These are phyloP conservation scores for Maudiozyma serrabonitensis DNA, from an alignment of 805 yeast species.

Conservation along the genomic window DNA sequence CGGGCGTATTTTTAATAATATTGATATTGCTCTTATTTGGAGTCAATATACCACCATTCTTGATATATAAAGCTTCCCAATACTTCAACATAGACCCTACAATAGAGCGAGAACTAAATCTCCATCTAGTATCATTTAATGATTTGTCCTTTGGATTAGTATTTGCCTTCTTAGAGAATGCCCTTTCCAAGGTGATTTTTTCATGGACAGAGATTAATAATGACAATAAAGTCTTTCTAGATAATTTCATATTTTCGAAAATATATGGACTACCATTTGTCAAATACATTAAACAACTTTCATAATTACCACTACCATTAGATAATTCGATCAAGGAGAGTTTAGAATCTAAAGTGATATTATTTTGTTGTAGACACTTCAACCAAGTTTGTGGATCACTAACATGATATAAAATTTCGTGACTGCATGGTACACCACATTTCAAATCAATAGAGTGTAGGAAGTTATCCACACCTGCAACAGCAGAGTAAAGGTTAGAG, in stretches of 20 bases:
- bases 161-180: slow-evolving; percentile 12
- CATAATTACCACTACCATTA: slow-evolving; percentile 41
- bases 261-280: slow-evolving; percentile 31
- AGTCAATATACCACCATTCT: slow-evolving; percentile 52
- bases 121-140: slow-evolving; percentile 42
- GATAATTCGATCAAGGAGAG: slow-evolving; percentile 46
- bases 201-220: slow-evolving; percentile 60
- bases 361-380: slow-evolving; percentile 28
- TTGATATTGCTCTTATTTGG: slow-evolving; percentile 36
- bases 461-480: slow-evolving; percentile 36
- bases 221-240: slow-evolving; percentile 38
- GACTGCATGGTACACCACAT: slow-evolving; percentile 56
- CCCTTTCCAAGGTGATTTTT: slow-evolving; percentile 44
- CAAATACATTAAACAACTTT: slow-evolving; percentile 38
- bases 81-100: slow-evolving; percentile 47
- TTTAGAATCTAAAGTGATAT: slow-evolving; percentile 39
- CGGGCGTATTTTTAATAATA: slow-evolving; percentile 40
- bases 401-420: slow-evolving; percentile 53
- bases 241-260: slow-evolving; percentile 23
- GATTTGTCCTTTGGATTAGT: slow-evolving; percentile 9
- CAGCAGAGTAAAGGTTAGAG: slow-evolving; percentile 44
- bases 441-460: slow-evolving; percentile 40
- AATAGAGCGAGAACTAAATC: slow-evolving; percentile 50
- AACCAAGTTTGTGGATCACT: slow-evolving; percentile 45
- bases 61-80: slow-evolving; percentile 58